Evolutionary conservation across 1,139 yeast genomes (phyloP), one percentile per base, ranked within the genome.

Genomic region (Wickerhamomyces sp.): DNA sequence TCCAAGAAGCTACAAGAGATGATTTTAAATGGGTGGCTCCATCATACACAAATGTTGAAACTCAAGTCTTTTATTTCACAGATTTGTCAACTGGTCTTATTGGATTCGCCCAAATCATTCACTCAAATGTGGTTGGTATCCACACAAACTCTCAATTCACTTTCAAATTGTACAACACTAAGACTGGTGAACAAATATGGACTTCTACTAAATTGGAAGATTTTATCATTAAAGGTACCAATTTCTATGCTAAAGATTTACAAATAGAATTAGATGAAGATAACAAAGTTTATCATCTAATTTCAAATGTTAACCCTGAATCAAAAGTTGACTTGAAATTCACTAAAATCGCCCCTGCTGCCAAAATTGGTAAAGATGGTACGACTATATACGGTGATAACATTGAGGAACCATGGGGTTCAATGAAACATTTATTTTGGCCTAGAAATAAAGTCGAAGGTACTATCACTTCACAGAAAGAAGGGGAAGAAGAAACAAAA

Each of bases 401-500:
- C 58, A 56, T 72, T 17, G 73, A 70, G 27, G 78, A 85, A 49
- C 97, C 97, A 19, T 92, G 98, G 98, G 98, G 98, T 10, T 72
- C 86, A 15, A 89, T 92, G 97, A 80, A 96, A 63, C 98, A 92
- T 59, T 70, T 78, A 16, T 92, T 92, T 67, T 92, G 97, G 97
- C 98, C 98, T 46, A 76, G 97, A 58, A 82, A 90, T 61, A 48
- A 64, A 14, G 83, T 79, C 34, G 57, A 56, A 18, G 98, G 98
- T 53, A 69, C 76, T 24, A 65, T 92, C 45, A 64, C 61, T 10
- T 41, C 60, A 21, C 47, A 46, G 12, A 32, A 38, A 21, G 59
- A 55, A 21, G 42, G 54, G 17, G 47, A 41, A 6, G 52, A 49
- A n/a, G 51, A 51, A 31, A 41, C 46, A 15, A 44, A 38, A 5